phyloP scores from a whole-genome alignment of 441 rosid genomes.

The Arabidopsis lyrata region DNA sequence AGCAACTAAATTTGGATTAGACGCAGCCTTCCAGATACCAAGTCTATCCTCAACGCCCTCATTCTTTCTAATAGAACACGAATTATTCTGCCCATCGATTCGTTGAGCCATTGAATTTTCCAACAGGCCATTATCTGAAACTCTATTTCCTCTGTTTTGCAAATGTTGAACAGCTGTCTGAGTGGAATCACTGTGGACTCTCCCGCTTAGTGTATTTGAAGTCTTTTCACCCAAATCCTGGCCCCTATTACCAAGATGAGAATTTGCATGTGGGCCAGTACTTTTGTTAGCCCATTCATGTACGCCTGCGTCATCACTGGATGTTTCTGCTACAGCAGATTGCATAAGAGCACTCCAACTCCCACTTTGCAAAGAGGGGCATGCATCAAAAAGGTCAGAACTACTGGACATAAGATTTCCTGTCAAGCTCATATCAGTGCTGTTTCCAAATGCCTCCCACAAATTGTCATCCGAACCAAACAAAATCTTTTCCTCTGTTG shows the following conservation, averaged over 20 bases:
- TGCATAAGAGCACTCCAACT: constrained; percentile 29
- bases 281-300: constrained; percentile 12
- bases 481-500: constrained; percentile 89
- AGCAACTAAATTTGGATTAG: constrained; percentile 48
- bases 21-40: constrained; percentile 54
- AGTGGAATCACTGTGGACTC: constrained; percentile 52
- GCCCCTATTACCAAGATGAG: constrained; percentile 15
- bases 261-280: background rate
- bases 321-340: constrained; percentile 23
- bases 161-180: constrained; percentile 48
- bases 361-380: constrained; percentile 45
- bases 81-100: constrained; percentile 46
- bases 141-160: constrained; percentile 50
- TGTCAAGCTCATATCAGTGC: constrained; percentile 53
- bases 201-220: constrained; percentile 49
- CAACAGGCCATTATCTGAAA: constrained; percentile 50
- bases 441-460: constrained; percentile 79
- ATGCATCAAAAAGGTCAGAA: constrained; percentile 53
- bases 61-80: constrained; percentile 43
- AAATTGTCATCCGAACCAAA: constrained; percentile 85
- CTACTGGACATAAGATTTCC: constrained; percentile 55
- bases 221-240: constrained; percentile 45
- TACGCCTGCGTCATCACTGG: constrained; percentile 1
- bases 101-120: constrained; percentile 57
- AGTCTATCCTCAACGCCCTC: constrained; percentile 52